Evolutionary conservation across 2,329 filamentous ascomycete genomes (phyloP), one percentile per base, ranked within the genome.

Genomic region (Colletotrichum sp.): DNA sequence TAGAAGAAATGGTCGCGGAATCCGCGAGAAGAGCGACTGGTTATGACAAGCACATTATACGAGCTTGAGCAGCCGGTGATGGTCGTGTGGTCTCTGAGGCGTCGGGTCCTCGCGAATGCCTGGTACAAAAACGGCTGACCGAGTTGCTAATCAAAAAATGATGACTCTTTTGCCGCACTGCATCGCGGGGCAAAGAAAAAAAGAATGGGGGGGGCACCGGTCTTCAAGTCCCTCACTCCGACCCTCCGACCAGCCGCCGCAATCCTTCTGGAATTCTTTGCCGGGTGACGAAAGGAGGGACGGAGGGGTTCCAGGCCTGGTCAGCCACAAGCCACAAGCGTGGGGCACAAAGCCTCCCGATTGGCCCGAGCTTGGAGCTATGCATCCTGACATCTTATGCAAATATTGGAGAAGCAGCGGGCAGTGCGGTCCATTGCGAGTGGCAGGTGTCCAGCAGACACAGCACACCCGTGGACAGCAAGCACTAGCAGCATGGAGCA

Each of bases 151-250:
- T 62, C 18, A 52, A 18, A 52, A 21, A 64, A 26, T 66, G 72
- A 75, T 77, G 75, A 77, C 76, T 77, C 69, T 70, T 32, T 76
- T 68, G 76, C 76, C 76, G 76, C 55, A 43, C 24, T n/a, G 21
- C 66, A 72, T 76, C 73, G 74, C 61, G 71, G 74, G 74, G 74
- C 74, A 76, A 71, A 64, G 58, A 69, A 48, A 60, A 67, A 58
- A 48, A 65, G 18, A 52, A 12, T n/a, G 34, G 36, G 60, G 24
- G 24, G 6, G 16, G 15, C 13, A 18, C 36, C 8, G 36, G 36
- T 43, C 38, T 43, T 43, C 38, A n/a, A 43, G 21, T 38, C 66
- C 32, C 21, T 65, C 34, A 21, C 48, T 21, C 67, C 38, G 55
- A 52, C n/a, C 43, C 43, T 48, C n/a, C 43, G 43, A 52, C 43